Percentiles rank a stretch among this genome's conserved stretches.
Conservation (phyloP, 768 basidiomycete genomes). For the Leccinum truebloodii region DNA sequence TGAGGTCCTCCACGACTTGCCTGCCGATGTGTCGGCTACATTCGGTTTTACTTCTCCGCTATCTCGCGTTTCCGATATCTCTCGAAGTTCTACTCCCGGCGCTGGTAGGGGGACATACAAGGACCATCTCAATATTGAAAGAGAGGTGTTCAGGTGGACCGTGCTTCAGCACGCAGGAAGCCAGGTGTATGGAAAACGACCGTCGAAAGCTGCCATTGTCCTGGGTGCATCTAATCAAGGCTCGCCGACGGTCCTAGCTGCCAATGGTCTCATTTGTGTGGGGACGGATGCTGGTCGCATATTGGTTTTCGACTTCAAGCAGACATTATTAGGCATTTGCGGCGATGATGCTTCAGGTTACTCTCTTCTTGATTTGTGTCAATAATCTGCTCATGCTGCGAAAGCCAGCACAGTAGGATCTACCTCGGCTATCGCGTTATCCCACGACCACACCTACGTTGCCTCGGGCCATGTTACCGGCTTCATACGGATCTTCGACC, state of each 20-base stretch:
- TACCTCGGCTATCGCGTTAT: slow-evolving; percentile 88
- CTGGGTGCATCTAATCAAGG: slow-evolving; percentile 61
- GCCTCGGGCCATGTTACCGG: slow-evolving; percentile 87
- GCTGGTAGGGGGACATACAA: slow-evolving; percentile 23
- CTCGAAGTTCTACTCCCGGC: slow-evolving; percentile 63
- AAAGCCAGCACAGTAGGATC: slow-evolving; percentile 66
- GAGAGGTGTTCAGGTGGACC: slow-evolving; percentile 79
- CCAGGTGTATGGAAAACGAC: slow-evolving; percentile 51
- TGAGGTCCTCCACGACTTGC: slow-evolving; percentile 44
- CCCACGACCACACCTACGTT: slow-evolving; percentile 91
- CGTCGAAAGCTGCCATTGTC: slow-evolving; percentile 61
- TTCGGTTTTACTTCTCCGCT: slow-evolving; percentile 53
- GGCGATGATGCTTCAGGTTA: slow-evolving; percentile 69
- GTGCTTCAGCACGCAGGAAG: slow-evolving; percentile 58
- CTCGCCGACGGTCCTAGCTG: slow-evolving; percentile 76
- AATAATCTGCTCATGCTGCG: slow-evolving; percentile 20
- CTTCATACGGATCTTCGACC: slow-evolving; percentile 82
- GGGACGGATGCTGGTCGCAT: slow-evolving; percentile 81
- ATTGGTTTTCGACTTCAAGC: slow-evolving; percentile 88
- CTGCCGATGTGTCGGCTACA: slow-evolving; percentile 44
- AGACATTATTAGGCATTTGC: slow-evolving; percentile 77
- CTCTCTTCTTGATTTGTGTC: slow-evolving; percentile 16
- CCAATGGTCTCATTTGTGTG: slow-evolving; percentile 86
- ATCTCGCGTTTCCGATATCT: slow-evolving; percentile 71
- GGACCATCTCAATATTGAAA: slow-evolving; percentile 30